Conservation (phyloP, 208 protist genomes). For the Lotmaria passim region DNA sequence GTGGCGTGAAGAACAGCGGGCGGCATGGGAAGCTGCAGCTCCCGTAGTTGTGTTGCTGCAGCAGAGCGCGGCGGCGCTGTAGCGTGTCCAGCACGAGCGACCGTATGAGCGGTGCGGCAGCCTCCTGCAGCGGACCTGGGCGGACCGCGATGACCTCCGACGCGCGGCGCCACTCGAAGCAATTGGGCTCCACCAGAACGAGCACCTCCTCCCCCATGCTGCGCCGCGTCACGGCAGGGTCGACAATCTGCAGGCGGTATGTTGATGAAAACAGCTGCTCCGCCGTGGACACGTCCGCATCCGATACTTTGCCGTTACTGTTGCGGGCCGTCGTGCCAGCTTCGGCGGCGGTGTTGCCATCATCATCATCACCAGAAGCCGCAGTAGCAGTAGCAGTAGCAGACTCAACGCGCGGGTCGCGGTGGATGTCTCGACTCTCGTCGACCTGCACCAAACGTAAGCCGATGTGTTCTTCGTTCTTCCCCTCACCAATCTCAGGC, state of each 20-base stretch:
- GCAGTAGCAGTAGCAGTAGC: neutral
- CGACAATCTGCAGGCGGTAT: slow-evolving; percentile 20
- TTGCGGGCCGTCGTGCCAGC: too few relatives aligned
- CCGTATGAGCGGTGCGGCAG: slow-evolving; percentile 16
- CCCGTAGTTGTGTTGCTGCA: slow-evolving; percentile 18
- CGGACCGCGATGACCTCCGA: slow-evolving; percentile 21
- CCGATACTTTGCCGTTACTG: neutral
- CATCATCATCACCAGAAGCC: too few relatives aligned
- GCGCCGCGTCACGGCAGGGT: slow-evolving; percentile 3
- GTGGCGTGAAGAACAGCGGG: slow-evolving; percentile 24
- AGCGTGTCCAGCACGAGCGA: slow-evolving; percentile 11
- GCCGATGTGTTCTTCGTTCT: slow-evolving; percentile 18
- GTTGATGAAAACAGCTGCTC: slow-evolving; percentile 9
- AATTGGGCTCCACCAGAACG: slow-evolving; percentile 20
- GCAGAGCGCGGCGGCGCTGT: slow-evolving; percentile 15
- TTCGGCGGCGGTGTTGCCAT: too few relatives aligned
- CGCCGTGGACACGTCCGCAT: neutral
- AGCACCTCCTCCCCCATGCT: slow-evolving; percentile 15
- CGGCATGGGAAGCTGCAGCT: slow-evolving; percentile 23
- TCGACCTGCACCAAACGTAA: slow-evolving; percentile 27
- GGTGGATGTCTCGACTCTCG: neutral
- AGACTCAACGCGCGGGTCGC: neutral
- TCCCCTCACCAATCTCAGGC: slow-evolving; percentile 7
- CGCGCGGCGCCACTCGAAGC: slow-evolving; percentile 23
- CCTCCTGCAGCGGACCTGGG: slow-evolving; percentile 8